A percentile compares a stretch with the other conserved stretches of the same genome.
Evolutionary conservation across 1,284 basidiomycete genomes (phyloP).

Genomic region (Cryptococcus amylolentus): DNA sequence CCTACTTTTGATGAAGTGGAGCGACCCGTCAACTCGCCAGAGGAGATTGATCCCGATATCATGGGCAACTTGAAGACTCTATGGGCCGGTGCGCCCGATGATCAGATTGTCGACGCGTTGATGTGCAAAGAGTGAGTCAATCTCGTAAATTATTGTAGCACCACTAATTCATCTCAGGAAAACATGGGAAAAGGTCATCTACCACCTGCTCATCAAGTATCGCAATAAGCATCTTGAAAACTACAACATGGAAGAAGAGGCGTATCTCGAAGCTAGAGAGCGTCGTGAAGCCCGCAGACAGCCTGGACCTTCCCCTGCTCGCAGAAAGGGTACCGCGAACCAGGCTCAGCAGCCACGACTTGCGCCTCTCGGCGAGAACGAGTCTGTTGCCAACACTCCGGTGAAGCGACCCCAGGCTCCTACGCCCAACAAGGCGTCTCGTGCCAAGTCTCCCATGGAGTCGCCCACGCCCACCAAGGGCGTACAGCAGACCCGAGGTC

Average conservation of each 20-base stretch:
- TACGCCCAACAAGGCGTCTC: slow-evolving; percentile 47
- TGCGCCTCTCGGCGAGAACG: slow-evolving; percentile 41
- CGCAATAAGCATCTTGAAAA: slow-evolving; percentile 65
- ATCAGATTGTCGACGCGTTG: slow-evolving; percentile 67
- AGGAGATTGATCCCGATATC: slow-evolving; percentile 81
- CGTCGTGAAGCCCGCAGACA: slow-evolving; percentile 24
- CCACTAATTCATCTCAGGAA: slow-evolving; percentile 52
- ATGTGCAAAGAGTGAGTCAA: slow-evolving; percentile 52
- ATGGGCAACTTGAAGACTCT: slow-evolving; percentile 85
- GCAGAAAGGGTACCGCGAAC: slow-evolving; percentile 25
- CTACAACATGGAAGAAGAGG: slow-evolving; percentile 58
- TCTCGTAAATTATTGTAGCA: background rate
- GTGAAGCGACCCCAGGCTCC: slow-evolving; percentile 43
- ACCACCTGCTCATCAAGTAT: slow-evolving; percentile 77
- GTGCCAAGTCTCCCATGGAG: slow-evolving; percentile 10
- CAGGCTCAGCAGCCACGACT: slow-evolving; percentile 16
- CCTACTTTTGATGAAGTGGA: slow-evolving; percentile 68
- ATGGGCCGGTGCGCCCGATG: slow-evolving; percentile 74
- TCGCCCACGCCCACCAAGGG: slow-evolving; percentile 12
- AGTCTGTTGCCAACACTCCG: slow-evolving; percentile 35
- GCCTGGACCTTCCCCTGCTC: slow-evolving; percentile 23
- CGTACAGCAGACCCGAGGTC: slow-evolving; percentile 23
- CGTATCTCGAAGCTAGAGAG: slow-evolving; percentile 29
- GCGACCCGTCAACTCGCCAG: slow-evolving; percentile 59
- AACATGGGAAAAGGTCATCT: slow-evolving; percentile 91